Conservation (phyloP, 2,329 filamentous ascomycete species). For the Aspergillus sp. region DNA sequence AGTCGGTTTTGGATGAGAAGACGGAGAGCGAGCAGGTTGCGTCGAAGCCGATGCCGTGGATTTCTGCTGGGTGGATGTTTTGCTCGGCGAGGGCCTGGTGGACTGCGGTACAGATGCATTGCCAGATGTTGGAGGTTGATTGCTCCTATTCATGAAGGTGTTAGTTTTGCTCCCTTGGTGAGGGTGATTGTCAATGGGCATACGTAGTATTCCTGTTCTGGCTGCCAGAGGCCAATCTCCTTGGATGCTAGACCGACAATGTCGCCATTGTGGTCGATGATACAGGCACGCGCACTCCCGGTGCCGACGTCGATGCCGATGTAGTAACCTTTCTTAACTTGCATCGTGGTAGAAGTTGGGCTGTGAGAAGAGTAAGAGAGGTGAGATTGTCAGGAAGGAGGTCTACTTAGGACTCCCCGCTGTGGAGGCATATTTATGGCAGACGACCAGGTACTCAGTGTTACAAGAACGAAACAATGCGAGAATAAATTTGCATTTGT, state of each 20-base stretch:
- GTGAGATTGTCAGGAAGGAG: no score
- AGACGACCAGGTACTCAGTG: no score
- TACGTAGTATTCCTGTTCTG: no score
- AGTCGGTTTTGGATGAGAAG: slow-evolving; percentile 83
- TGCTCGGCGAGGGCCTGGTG: slow-evolving; percentile 79
- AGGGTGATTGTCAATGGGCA: no score
- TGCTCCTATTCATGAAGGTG: slow-evolving; percentile 65
- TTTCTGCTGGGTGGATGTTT: slow-evolving; percentile 69
- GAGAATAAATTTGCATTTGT: no score
- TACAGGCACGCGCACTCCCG: slow-evolving; percentile 89
- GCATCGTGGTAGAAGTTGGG: no score
- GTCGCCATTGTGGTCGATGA: slow-evolving; percentile 88
- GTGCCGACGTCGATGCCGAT: slow-evolving; percentile 96
- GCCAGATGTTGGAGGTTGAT: slow-evolving; percentile 97
- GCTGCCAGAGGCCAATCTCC: slow-evolving; percentile 78
- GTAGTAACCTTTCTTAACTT: slow-evolving; percentile 51
- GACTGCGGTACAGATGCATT: slow-evolving; percentile 86
- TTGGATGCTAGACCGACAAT: slow-evolving; percentile 73
- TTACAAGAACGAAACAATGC: no score
- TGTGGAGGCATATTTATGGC: no score
- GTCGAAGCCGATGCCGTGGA: slow-evolving; percentile 94
- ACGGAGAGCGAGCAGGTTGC: slow-evolving; percentile 95
- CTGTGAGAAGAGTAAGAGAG: no score
- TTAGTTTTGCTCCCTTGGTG: no score
- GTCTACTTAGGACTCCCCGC: no score